Conservation (phyloP, 306 rosid species). For the Pterocarpus macrocarpus region DNA sequence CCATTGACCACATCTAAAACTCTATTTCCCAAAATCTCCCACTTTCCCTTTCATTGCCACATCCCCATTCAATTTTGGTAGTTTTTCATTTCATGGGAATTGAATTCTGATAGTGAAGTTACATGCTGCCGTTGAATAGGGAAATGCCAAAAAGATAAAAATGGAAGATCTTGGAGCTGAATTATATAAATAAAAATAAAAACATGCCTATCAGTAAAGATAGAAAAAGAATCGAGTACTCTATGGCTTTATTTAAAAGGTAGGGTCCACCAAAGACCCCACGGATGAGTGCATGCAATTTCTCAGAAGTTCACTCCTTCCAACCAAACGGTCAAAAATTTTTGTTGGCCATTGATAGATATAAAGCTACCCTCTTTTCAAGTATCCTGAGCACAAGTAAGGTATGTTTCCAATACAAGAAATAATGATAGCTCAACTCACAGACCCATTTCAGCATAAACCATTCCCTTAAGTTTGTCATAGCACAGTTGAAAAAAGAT, state of each 20-base stretch:
- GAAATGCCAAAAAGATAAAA: slow-evolving; percentile 37
- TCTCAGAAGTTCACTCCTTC: slow-evolving; percentile 44
- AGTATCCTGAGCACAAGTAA: slow-evolving; percentile 62
- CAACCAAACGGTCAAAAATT: slow-evolving; percentile 62
- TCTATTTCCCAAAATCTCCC: slow-evolving; percentile 51
- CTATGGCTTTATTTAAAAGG: slow-evolving; percentile 30
- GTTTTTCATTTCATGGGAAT: slow-evolving; percentile 54
- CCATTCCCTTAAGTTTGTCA: slow-evolving; percentile 42
- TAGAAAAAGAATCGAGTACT: slow-evolving; percentile 46
- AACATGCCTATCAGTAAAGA: background rate
- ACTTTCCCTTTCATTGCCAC: slow-evolving; percentile 46
- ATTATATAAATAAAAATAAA: no score
- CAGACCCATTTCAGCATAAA: slow-evolving; percentile 37
- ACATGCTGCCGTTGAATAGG: slow-evolving; percentile 41
- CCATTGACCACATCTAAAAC: slow-evolving; percentile 48
- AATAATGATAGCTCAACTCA: slow-evolving; percentile 66
- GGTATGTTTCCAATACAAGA: slow-evolving; percentile 86
- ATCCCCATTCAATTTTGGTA: slow-evolving; percentile 47
- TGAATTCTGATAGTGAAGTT: slow-evolving; percentile 60
- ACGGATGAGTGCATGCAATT: slow-evolving; percentile 47
- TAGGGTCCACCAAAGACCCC: slow-evolving; percentile 49
- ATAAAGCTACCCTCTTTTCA: slow-evolving; percentile 58
- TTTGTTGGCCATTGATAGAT: slow-evolving; percentile 39
- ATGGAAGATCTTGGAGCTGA: slow-evolving; percentile 31
- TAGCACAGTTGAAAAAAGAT: background rate